phyloP scores from a whole-genome alignment of 352 stramenopile species.

The Pythium angustatum region DNA sequence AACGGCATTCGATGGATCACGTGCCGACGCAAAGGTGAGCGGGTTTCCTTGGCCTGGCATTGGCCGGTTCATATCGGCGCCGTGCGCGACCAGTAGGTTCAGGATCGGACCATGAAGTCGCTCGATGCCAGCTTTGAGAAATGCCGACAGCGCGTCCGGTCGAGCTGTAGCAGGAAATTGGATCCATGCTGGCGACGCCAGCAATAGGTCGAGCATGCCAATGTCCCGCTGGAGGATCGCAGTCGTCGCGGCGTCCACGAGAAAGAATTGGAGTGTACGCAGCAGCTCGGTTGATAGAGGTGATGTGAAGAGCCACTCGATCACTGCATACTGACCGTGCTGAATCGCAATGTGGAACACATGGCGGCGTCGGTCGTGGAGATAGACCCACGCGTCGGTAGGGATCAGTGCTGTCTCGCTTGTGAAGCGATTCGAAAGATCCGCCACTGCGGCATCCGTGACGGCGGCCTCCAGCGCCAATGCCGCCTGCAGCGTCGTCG shows the following conservation, averaged over 20 bases:
- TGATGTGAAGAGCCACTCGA: constrained; percentile 11
- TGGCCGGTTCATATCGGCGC: constrained; percentile 8
- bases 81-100: constrained; percentile 2
- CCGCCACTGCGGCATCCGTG: background rate
- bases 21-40: background rate
- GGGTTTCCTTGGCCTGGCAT: background rate
- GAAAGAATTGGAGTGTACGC: constrained; percentile 14
- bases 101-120: background rate
- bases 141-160: background rate
- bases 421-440: background rate
- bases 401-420: background rate
- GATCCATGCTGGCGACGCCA: background rate
- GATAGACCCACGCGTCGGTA: constrained; percentile 1
- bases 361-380: background rate
- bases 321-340: background rate
- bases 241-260: background rate
- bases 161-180: background rate
- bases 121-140: background rate
- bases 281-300: background rate
- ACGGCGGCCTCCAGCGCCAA: constrained; percentile 3
- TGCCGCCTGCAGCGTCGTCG: background rate
- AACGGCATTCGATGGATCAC: background rate
- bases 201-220: constrained; percentile 4
- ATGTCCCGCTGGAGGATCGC: background rate
- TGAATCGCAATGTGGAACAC: background rate